Conservation (phyloP, 2,329 filamentous ascomycete species). For the Talaromyces rugulosus region DNA sequence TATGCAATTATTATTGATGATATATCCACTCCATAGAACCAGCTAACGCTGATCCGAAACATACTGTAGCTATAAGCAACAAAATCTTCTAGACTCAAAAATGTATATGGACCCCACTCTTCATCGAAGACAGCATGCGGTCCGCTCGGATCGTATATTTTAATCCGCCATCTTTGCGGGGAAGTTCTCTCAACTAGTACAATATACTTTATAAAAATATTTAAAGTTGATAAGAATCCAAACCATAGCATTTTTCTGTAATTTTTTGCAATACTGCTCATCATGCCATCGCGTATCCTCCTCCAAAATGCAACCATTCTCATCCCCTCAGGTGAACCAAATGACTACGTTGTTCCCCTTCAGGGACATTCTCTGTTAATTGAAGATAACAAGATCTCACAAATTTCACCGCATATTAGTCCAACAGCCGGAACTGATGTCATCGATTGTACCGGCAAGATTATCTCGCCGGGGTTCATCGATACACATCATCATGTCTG, state of each 20-base stretch:
- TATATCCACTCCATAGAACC: neutral
- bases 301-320: neutral
- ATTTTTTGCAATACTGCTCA: neutral
- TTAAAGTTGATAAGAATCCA: neutral
- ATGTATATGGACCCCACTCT: neutral
- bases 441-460: slow-evolving; percentile 4
- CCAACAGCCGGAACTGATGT: slow-evolving; percentile 5
- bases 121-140: neutral
- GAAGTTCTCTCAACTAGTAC: neutral
- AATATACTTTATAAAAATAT: neutral
- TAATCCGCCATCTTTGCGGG: neutral
- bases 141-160: neutral
- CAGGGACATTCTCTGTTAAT: neutral
- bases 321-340: neutral
- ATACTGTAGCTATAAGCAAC: too few species aligned
- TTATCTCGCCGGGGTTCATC: slow-evolving; percentile 8
- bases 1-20: neutral
- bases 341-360: slow-evolving; percentile 14
- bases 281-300: neutral
- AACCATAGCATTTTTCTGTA: neutral
- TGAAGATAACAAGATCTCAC: neutral
- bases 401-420: neutral
- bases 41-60: neutral
- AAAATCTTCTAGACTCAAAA: neutral
- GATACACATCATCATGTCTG: slow-evolving; percentile 11